Percentiles rank a stretch among this genome's conserved stretches.
Conservation (phyloP, 495 filamentous ascomycete genomes). For the Immersiella caudata region DNA sequence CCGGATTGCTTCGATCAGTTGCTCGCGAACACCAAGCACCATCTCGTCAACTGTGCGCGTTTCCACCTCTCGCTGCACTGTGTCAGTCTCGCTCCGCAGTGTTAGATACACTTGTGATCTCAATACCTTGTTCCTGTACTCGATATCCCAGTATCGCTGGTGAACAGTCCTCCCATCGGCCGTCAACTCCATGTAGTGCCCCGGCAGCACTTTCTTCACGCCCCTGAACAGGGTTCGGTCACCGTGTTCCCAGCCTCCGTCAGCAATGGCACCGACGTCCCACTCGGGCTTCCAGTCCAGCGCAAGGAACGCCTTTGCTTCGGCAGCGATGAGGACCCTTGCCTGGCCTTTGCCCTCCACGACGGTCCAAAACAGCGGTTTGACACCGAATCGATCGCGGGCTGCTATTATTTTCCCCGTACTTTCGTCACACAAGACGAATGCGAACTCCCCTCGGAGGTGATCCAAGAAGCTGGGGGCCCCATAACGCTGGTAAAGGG, state of each 20-base stretch:
- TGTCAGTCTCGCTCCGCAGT: conserved; percentile 5
- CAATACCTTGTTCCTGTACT: conserved; percentile 53
- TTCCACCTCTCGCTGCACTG: conserved; percentile 27
- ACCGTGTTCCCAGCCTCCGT: conserved; percentile 43
- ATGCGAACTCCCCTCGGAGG: conserved; percentile 55
- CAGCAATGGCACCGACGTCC: conserved; percentile 47
- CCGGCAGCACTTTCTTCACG: conserved; percentile 45
- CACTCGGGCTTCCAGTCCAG: conserved; percentile 53
- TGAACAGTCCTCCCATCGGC: conserved; percentile 33
- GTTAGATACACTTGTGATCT: no score
- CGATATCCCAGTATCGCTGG: conserved; percentile 52
- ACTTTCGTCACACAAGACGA: conserved; percentile 51
- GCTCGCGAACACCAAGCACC: conserved; percentile 47
- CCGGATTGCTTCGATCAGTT: conserved; percentile 49
- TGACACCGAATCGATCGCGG: conserved; percentile 57
- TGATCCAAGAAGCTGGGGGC: conserved; percentile 44
- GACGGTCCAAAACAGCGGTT: conserved; percentile 54
- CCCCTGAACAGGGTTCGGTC: conserved; percentile 51
- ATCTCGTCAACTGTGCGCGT: conserved; percentile 48
- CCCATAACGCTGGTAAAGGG: conserved; percentile 53
- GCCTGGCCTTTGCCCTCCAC: conserved; percentile 20
- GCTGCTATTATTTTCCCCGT: conserved; percentile 45
- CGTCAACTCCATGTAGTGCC: conserved; percentile 38
- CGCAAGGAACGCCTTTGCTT: conserved; percentile 52
- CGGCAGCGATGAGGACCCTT: conserved; percentile 45